A percentile compares a stretch with the other conserved stretches of the same genome.
Conservation (phyloP, 345 rosid genomes). For the Euphorbia tirucalli region DNA sequence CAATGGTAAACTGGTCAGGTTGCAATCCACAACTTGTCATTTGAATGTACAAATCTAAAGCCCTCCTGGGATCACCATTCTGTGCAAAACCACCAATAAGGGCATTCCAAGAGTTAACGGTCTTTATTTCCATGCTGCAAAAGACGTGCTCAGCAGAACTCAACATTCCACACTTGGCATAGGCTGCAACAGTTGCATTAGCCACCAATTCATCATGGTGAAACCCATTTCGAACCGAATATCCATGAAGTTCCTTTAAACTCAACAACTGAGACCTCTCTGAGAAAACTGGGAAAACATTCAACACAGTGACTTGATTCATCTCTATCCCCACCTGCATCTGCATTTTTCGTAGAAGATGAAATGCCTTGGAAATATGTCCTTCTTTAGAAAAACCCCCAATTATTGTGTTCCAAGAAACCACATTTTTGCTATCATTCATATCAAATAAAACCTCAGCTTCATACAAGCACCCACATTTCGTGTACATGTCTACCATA, state of each 20-base stretch:
- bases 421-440: constrained; percentile 42
- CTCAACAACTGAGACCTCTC: constrained; percentile 32
- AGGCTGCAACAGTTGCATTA: constrained; percentile 55
- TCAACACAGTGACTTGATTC: constrained; percentile 52
- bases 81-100: constrained; percentile 55
- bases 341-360: constrained; percentile 47
- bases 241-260: constrained; percentile 67
- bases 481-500: constrained; percentile 58
- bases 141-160: constrained; percentile 44
- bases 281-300: constrained; percentile 41
- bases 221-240: constrained; percentile 46
- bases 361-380: constrained; percentile 33
- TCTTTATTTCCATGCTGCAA: constrained; percentile 37
- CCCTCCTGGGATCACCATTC: constrained; percentile 47
- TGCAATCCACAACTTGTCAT: constrained; percentile 39
- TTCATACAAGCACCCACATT: constrained; percentile 48
- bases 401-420: constrained; percentile 65
- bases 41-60: constrained; percentile 39
- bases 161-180: constrained; percentile 45
- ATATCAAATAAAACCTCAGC: constrained; percentile 44
- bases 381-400: constrained; percentile 43
- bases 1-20: constrained; percentile 53
- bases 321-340: constrained; percentile 31
- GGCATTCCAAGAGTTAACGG: constrained; percentile 70
- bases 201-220: constrained; percentile 42